Conservation (phyloP, 371 early-diverging fungal species). For the Neoconidiobolus thromboides region DNA sequence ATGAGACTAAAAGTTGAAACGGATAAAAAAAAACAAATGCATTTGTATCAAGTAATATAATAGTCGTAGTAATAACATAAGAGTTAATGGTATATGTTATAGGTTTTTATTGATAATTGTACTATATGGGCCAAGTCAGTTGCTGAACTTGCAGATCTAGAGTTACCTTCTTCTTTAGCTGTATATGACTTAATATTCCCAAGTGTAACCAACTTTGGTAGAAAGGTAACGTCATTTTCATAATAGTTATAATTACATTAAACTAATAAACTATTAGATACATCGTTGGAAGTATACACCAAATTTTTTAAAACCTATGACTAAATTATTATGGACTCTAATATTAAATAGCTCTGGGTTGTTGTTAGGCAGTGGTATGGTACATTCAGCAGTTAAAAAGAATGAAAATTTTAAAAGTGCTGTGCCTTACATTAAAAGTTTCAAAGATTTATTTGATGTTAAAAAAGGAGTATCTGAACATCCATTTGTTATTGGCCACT, state of each 20-base stretch:
- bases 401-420: neutral
- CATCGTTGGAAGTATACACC: constrained; percentile 6
- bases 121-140: constrained; percentile 7
- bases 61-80: neutral
- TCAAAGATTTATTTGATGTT: constrained; percentile 6
- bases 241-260: neutral
- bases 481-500: constrained; percentile 9
- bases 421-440: constrained; percentile 5
- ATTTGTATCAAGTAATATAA: constrained; percentile 7
- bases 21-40: constrained; percentile 5
- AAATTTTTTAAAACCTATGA: neutral
- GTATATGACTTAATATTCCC: neutral
- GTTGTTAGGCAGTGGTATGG: constrained; percentile 7
- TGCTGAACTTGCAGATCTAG: constrained; percentile 2
- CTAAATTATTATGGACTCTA: constrained; percentile 2
- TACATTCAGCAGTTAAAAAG: constrained; percentile 3
- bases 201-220: neutral
- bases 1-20: constrained; percentile 8
- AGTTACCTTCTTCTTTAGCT: constrained; percentile 6
- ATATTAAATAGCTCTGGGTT: constrained; percentile 5
- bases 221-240: neutral
- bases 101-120: constrained; percentile 10
- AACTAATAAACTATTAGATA: neutral
- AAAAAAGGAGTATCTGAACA: constrained; percentile 9
- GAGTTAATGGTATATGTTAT: neutral